A percentile compares a stretch with the other conserved stretches of the same genome.
These are phyloP conservation scores for Haematococcus sp. DNA, from an alignment of 139 green algal species.

Conservation along the genomic window DNA sequence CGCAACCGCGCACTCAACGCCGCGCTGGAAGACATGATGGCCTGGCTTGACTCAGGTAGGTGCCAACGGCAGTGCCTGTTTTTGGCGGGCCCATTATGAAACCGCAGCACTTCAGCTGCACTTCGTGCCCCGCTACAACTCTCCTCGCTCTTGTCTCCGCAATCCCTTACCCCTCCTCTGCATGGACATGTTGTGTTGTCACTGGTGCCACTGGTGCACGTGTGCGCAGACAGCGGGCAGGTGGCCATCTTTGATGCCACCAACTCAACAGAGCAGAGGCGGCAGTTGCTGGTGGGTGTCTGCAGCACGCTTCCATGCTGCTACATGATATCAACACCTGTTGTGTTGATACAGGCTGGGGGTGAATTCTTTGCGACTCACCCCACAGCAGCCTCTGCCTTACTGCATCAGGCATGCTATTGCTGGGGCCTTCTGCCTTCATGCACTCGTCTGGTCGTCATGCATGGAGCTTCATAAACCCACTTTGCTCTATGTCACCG, in stretches of 20 bases:
- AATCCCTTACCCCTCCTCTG: no score
- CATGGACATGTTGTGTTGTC: no score
- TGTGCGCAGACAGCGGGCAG: slow-evolving; percentile 57
- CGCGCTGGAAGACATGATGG: slow-evolving; percentile 88
- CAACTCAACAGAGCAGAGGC: slow-evolving; percentile 84
- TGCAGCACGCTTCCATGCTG: background rate
- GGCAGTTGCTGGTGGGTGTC: slow-evolving; percentile 59
- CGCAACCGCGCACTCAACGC: slow-evolving; percentile 69
- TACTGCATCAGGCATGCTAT: no score
- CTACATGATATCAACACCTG: background rate
- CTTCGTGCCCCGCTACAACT: no score
- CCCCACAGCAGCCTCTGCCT: no score
- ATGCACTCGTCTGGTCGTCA: no score
- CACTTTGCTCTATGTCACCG: background rate
- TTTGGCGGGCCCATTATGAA: background rate
- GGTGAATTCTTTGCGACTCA: no score
- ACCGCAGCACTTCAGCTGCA: no score
- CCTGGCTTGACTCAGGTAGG: slow-evolving; percentile 18
- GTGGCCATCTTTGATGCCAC: slow-evolving; percentile 96
- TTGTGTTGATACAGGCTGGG: no score
- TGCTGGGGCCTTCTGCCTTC: no score
- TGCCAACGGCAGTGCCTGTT: background rate
- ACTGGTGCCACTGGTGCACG: background rate
- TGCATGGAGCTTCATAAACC: no score
- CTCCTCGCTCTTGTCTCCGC: no score